Evolutionary conservation across 805 yeast genomes (phyloP).

Genomic region (Candida chauliodis): DNA sequence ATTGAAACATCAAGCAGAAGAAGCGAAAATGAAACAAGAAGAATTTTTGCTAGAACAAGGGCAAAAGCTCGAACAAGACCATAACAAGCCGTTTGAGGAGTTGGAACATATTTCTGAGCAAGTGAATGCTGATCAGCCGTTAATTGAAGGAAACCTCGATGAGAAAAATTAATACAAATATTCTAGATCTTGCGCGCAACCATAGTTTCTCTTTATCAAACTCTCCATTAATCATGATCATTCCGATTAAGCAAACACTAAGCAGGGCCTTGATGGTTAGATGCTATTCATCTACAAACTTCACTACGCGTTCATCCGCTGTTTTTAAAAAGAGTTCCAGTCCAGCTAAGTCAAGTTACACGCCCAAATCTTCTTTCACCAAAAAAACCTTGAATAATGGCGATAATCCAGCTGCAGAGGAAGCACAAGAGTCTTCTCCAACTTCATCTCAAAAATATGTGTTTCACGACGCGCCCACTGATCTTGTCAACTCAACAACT

Average conservation of each 20-base stretch:
- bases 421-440: neutral
- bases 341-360: neutral
- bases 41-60: constrained; percentile 3
- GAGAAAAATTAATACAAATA: too few relatives aligned
- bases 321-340: constrained; percentile 4
- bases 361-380: neutral
- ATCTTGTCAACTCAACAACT: neutral
- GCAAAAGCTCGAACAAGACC: constrained; percentile 1
- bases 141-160: neutral
- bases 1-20: constrained; percentile 8
- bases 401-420: constrained; percentile 4
- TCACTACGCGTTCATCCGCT: constrained; percentile 1
- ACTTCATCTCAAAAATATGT: constrained; percentile 3
- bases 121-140: neutral
- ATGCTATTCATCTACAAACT: constrained; percentile 3
- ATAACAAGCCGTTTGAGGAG: neutral
- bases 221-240: constrained; percentile 2
- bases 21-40: constrained; percentile 3
- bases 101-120: neutral
- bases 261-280: neutral
- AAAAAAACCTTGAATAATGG: neutral
- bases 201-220: neutral
- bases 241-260: neutral
- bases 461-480: constrained; percentile 8
- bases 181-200: neutral